Evolutionary conservation across 306 rosid genomes (phyloP), one percentile per base, ranked within the genome.

Genomic region (Elaeagnus macrophylla): DNA sequence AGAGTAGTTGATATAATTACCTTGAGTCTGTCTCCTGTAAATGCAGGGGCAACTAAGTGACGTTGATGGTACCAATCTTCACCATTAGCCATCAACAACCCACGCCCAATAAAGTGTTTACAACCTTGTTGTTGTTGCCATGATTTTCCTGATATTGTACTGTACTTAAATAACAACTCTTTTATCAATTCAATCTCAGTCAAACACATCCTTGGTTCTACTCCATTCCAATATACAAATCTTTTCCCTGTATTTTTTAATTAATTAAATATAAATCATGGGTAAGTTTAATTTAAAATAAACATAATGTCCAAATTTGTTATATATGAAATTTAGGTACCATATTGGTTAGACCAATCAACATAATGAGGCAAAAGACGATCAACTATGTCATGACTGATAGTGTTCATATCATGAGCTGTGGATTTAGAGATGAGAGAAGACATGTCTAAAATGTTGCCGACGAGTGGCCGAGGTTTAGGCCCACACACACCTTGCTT

Each of bases 401-500:
- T 84, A 45, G 83, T 62, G 62, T 72, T 63, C 94, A 87, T 87
- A 85, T 82, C 87, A 1, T 75, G 41, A 9, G 94, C 74, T 41
- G 87, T 93, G 42, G 96, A 52, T 61, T 79, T 71, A 18, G 82
- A 60, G 20, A 82, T 71, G 41, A 84, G 81, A 9, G 77, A 62
- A 5, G 82, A 76, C 82, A 87, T 76, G 73, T 84, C 89, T 7
- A 74, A 38, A 78, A 93, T 73, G 81, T 87, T 93, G 16, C 99
- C 96, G 11, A 72, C 66, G 56, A 93, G 74, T 40, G 65, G 75
- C 8, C 86, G 75, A 1, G 88, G 88, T 48, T 82, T 72, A 0
- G 99, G 99, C 38, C 99, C 99, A 32, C 65, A 75, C 41, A 87
- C 85, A 3, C 99, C 99, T 87, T 93, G 99, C 72, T 51, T 64